A percentile compares a stretch with the other conserved stretches of the same genome.
phyloP scores from a whole-genome alignment of 2,329 filamentous ascomycete species.

The Arachnopeziza araneosa region DNA sequence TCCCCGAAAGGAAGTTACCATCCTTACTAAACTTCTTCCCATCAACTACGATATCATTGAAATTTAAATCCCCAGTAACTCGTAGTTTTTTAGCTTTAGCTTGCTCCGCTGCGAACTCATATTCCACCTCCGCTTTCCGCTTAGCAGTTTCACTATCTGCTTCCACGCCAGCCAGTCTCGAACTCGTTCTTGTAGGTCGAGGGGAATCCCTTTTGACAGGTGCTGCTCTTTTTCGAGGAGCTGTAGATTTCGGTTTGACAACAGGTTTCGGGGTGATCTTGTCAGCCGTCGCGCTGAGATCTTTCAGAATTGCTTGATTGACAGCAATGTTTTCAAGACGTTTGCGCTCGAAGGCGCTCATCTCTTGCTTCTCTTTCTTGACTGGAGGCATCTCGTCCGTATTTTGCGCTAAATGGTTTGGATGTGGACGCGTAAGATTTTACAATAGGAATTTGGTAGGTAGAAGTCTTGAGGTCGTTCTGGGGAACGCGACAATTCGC shows the following conservation, averaged over 20 bases:
- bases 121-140: constrained; percentile 62
- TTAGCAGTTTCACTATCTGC: constrained; percentile 56
- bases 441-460: constrained; percentile 1
- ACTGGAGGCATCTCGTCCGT: constrained; percentile 39
- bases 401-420: not conserved
- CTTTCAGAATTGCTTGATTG: constrained; percentile 76
- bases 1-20: constrained; percentile 58
- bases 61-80: constrained; percentile 61
- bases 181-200: constrained; percentile 52
- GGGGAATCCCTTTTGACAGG: constrained; percentile 42
- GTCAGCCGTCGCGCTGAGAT: constrained; percentile 67
- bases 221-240: constrained; percentile 36
- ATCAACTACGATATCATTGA: constrained; percentile 73
- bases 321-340: constrained; percentile 81
- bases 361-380: constrained; percentile 40
- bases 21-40: constrained; percentile 70
- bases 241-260: constrained; percentile 43
- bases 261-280: constrained; percentile 56
- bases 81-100: constrained; percentile 58
- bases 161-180: constrained; percentile 50
- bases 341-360: constrained; percentile 84
- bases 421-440: not conserved
- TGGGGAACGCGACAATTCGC: not conserved
- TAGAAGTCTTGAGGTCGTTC: not conserved
- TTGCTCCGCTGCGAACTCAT: constrained; percentile 49